Percentiles rank a stretch among this genome's conserved stretches.
Evolutionary conservation across 208 protist species (phyloP).

Genomic region (Acanthamoeba sp.): DNA sequence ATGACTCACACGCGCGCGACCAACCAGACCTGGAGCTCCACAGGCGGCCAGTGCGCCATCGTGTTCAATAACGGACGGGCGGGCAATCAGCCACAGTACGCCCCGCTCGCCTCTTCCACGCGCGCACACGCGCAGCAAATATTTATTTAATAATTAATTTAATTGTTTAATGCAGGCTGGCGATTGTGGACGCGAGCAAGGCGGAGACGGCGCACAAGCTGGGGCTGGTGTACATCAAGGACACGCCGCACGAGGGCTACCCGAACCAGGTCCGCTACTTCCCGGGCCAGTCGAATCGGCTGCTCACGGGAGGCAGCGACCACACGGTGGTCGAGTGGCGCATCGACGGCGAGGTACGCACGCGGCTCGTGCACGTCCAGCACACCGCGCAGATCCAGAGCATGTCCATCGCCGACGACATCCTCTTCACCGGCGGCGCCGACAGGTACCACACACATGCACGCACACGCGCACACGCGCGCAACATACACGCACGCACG

Average conservation of each 20-base stretch:
- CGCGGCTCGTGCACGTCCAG: constrained; percentile 8
- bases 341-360: constrained; percentile 14
- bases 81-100: constrained; percentile 19
- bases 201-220: constrained; percentile 27
- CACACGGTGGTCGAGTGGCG: constrained; percentile 32
- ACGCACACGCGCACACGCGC: no score
- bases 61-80: constrained; percentile 1
- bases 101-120: background rate
- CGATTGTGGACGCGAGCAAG: constrained; percentile 37
- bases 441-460: background rate
- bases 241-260: constrained; percentile 17
- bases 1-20: no score
- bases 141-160: background rate
- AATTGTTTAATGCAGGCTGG: background rate
- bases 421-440: constrained; percentile 6
- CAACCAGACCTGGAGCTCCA: background rate
- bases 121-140: background rate
- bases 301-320: constrained; percentile 33
- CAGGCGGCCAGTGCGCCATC: constrained; percentile 10
- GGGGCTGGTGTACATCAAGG: constrained; percentile 26
- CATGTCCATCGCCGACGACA: constrained; percentile 23
- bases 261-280: constrained; percentile 46
- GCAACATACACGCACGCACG: background rate
- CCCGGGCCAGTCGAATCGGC: constrained; percentile 23
- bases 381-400: constrained; percentile 22